Evolutionary conservation across 2,329 filamentous ascomycete genomes (phyloP), one percentile per base, ranked within the genome.

Genomic region (Talaromyces sp.): DNA sequence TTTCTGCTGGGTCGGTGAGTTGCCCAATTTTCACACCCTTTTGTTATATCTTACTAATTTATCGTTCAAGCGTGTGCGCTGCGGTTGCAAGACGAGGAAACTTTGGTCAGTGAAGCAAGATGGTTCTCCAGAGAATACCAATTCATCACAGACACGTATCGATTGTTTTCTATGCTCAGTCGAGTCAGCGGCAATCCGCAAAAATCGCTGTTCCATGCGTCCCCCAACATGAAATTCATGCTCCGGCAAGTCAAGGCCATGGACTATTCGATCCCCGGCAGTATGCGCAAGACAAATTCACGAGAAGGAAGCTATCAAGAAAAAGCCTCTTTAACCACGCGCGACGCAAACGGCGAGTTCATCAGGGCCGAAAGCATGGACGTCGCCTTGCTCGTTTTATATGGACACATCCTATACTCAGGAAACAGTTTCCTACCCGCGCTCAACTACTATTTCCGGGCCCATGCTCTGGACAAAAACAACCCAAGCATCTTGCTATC

Each of bases 201-300:
- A 27, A 72, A 71, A 59, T 75, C 75, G 2, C 66, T 88, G 80
- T 96, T 93, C 74, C 88, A 88, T 56, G 88, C 88, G 2, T 89
- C 90, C 0, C 88, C 91, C 0, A 88, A 88, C 21, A 92, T 96
- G 74, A 97, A 97, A 72, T 96, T 90, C 70, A 87, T 97, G 68
- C 81, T 97, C 61, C 87, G 94, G 4, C 91, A 96, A 75, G 90
- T 99, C 75, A 95, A 96, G 73, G 86, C 87, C 3, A 90, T 96
- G 79, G 94, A 99, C 73, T 88, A 84, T 64, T 80, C 89, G 3
- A 79, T 88, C 51, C 79, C 75, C 2, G 78, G 80, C 2, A 79
- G 83, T 14, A 76, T 80, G 27, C 61, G 64, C 6, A 64, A 57
- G 48, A 57, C 65, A 57, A 58, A 68, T 46, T 65, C 77, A 19